Evolutionary conservation across 164 flowering plant genomes (phyloP).

Genomic region (Aristolochia fimbriata): DNA sequence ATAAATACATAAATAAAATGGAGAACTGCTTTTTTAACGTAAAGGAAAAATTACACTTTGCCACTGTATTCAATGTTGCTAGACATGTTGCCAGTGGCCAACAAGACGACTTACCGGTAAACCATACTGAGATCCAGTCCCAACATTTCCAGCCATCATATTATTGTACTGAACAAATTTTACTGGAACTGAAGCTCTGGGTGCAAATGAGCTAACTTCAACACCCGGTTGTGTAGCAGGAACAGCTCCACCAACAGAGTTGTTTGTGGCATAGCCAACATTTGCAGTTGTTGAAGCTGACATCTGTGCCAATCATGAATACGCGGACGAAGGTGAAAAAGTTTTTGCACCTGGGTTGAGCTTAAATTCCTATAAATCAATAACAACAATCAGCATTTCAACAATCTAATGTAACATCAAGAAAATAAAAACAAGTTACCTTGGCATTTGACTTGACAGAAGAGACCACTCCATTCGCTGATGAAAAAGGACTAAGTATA

Average conservation of each 20-base stretch:
- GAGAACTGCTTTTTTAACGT: not conserved
- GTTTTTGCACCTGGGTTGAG: constrained; percentile 78
- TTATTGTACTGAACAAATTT: constrained; percentile 43
- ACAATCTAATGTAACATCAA: not conserved
- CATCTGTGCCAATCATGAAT: constrained; percentile 29
- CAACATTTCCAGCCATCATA: constrained; percentile 37
- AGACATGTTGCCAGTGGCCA: not conserved
- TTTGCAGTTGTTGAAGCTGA: constrained; percentile 23
- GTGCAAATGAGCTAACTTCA: constrained; percentile 30
- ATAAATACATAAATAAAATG: not conserved
- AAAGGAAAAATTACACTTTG: not conserved
- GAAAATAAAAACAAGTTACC: constrained; percentile 22
- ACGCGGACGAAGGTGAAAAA: constrained; percentile 50
- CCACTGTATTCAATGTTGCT: not conserved
- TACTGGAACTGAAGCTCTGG: constrained; percentile 37
- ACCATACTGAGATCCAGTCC: constrained; percentile 34
- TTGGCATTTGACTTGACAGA: constrained; percentile 24
- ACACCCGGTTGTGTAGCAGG: constrained; percentile 37
- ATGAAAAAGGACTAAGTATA: constrained; percentile 14
- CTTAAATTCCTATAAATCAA: constrained; percentile 50
- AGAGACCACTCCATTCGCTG: constrained; percentile 20
- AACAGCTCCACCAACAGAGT: constrained; percentile 29
- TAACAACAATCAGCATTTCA: not conserved
- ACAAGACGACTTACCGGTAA: constrained; percentile 44
- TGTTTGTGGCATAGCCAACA: constrained; percentile 34